Evolutionary conservation across 768 basidiomycete species (phyloP), one percentile per base, ranked within the genome.

Genomic region (Leccinum longicurvipes): DNA sequence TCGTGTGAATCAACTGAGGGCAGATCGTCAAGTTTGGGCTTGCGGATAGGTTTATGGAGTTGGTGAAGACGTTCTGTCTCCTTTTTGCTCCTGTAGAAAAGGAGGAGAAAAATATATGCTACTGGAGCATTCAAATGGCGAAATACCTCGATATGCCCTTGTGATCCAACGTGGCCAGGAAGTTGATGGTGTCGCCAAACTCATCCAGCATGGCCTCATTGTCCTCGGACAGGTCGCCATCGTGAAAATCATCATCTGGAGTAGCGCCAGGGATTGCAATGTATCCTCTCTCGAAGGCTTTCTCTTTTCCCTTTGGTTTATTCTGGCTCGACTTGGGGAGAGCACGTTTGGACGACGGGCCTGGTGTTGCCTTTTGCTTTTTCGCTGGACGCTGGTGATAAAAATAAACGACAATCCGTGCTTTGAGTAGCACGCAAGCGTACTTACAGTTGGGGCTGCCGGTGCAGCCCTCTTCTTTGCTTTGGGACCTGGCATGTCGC

Each of bases 111-210:
- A 41, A 6, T 57, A 41, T 54, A 48, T 9, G 28, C 5, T 21
- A 29, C 9, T 32, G 28, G n/a, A 19, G 47, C 24, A 9, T 44
- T 34, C 17, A 17, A 52, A 28, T 14, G 42, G 34, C 9, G 4
- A 72, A 81, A 57, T 65, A 91, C 95, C 87, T 81, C 58, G 89
- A 78, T 55, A 98, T 89, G n/a, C 83, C 89, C 62, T 82, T 84
- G 58, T 80, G 78, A 70, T 98, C 93, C 52, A 97, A 73, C 21
- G 73, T 75, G 29, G 79, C 73, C 57, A 98, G 72, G 72, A 98
- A 98, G 29, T 77, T 74, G 31, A 79, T 77, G 3, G 83, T 79
- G 23, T 75, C 76, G 21, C 87, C 81, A 62, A 85, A 89, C 61
- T 85, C 81, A 53, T 82, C 74, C 24, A 92, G 70, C 48, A 88